Percentiles rank a stretch among this genome's conserved stretches.
Evolutionary conservation across 169 alveolate genomes (phyloP).

Genomic region (Pseudocohnilembus persalinus): DNA sequence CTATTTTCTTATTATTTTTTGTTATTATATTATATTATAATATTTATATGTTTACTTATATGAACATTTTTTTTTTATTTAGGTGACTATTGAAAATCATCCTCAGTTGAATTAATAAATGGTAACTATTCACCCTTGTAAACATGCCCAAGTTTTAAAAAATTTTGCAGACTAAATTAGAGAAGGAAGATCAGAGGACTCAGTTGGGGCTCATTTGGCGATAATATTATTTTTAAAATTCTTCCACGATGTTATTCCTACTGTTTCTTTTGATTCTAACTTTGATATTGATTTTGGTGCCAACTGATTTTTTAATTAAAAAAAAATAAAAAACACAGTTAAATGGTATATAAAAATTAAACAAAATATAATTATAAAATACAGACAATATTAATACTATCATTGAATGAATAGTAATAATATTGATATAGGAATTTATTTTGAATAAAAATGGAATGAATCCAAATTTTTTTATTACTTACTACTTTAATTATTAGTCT

Average conservation of each 20-base stretch:
- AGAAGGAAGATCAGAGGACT: neutral
- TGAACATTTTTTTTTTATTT: too few relatives aligned
- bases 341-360: neutral
- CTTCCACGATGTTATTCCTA: neutral
- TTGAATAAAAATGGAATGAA: too few relatives aligned
- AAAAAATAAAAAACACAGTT: neutral
- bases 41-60: too few relatives aligned
- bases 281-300: neutral
- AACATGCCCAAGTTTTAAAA: neutral
- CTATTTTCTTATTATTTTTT: too few relatives aligned
- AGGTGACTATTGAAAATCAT: neutral
- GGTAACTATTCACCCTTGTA: neutral
- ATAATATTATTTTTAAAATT: too few relatives aligned
- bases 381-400: too few relatives aligned
- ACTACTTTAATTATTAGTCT: too few relatives aligned
- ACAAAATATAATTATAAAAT: too few relatives aligned
- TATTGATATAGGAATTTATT: too few relatives aligned
- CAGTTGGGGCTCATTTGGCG: neutral
- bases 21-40: neutral
- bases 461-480: too few relatives aligned
- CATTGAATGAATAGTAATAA: too few relatives aligned
- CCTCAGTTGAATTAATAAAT: neutral
- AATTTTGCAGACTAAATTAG: neutral
- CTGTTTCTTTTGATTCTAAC: neutral
- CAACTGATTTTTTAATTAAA: neutral